Base-by-base conservation (phyloP, 2,329 filamentous ascomycete species). In the Coniochaeta prunicola region DNA sequence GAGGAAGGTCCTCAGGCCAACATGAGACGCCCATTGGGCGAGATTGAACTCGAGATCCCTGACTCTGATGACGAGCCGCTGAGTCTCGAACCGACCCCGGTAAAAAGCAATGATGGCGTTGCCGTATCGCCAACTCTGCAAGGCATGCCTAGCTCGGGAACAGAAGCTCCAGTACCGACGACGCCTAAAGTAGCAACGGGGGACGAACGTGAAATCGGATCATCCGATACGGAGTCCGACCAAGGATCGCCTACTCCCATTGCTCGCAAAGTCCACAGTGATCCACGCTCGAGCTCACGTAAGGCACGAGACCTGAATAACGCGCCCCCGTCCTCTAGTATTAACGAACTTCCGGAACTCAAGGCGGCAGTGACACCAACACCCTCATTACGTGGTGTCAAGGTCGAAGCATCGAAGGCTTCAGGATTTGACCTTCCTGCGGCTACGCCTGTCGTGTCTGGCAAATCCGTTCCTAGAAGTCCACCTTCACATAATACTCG, bases 61-160 rank as follows among this genome's bases (percentile, higher is more conserved):
- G 80, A 82, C 60, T 80, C 79, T 1, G 80, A 82, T 38, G 77
- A 76, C 12, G 77, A 78, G 7, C 64, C 70, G 8, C 70, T 70
- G 15, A 65, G 64, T 21, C 54, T 67, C 40, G 62, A 50, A 19
- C 62, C 61, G 66, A 71, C 61, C 36, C 65, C 21, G 24, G 53
- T 55, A 7, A 55, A 55, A 28, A 36, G 53, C 28, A 17, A 5
- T 34, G 30, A 5, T 19, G 53, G 53, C 10, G 53, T n/a, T 36
- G 53, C 53, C 7, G 3, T 28, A 26, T 8, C 26, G n/a, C n/a
- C 45, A 30, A 28, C 21, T 9, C 26, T n/a, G 13, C n/a, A 26
- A 5, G 24, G n/a, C 21, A 50, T 30, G 7, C 13, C 10, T 15
- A 26, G 10, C 12, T 30, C 12, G 2, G 24, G 21, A 26, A 50